phyloP scores from a whole-genome alignment of 2,329 filamentous ascomycete species.

The Talaromyces pinophilus region DNA sequence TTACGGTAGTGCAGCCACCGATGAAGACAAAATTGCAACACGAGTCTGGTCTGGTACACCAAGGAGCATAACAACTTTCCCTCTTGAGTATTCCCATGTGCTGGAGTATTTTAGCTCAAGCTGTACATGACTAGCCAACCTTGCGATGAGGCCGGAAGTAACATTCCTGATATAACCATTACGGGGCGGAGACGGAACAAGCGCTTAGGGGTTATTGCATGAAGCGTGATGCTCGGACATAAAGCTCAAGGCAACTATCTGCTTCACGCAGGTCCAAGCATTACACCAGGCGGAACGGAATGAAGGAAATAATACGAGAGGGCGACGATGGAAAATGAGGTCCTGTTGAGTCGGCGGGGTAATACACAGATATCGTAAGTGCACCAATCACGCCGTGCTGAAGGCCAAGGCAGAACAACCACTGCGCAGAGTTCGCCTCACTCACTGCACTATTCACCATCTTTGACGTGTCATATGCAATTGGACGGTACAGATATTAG shows the following conservation, averaged over 20 bases:
- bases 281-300: background rate
- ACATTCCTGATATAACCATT: no score
- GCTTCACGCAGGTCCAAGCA: background rate
- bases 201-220: background rate
- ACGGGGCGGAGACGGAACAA: background rate
- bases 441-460: background rate
- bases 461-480: background rate
- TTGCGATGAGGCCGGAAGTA: background rate
- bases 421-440: background rate
- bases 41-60: background rate
- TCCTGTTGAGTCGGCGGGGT: background rate
- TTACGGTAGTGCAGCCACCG: background rate
- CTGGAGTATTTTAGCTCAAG: no score
- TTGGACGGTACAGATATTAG: background rate
- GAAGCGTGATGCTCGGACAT: background rate
- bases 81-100: background rate
- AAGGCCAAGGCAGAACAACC: background rate
- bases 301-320: no score
- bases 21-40: background rate
- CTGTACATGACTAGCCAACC: background rate
- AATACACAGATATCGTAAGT: background rate
- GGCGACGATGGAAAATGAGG: background rate
- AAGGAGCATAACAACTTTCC: background rate
- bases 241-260: background rate
- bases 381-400: background rate